phyloP scores from a whole-genome alignment of 2,329 filamentous ascomycete genomes.

The Metarhizium humberi region DNA sequence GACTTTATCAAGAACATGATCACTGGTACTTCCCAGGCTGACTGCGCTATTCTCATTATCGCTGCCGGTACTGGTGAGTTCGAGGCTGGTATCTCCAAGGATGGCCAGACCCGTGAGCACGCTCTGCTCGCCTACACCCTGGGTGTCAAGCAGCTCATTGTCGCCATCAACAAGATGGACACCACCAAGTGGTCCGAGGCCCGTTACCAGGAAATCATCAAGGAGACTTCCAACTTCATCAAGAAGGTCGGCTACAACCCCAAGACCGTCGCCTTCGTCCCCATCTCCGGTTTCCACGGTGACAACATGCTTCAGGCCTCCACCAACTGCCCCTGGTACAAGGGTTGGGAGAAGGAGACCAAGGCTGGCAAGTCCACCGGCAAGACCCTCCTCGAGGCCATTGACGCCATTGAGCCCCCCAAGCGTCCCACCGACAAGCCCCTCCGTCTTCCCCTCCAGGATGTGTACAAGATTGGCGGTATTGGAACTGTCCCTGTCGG shows the following conservation, averaged over 20 bases:
- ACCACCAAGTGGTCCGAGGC: slow-evolving; percentile 96
- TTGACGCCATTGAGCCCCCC: slow-evolving; percentile 90
- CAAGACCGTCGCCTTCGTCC: slow-evolving; percentile 96
- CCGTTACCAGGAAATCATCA: slow-evolving; percentile 98
- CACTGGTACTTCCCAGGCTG: slow-evolving; percentile 99
- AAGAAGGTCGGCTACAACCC: slow-evolving; percentile 99
- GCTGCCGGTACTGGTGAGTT: slow-evolving; percentile 99
- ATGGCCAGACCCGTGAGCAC: slow-evolving; percentile 99
- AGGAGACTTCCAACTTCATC: slow-evolving; percentile 99
- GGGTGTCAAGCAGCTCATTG: slow-evolving; percentile 99
- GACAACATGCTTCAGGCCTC: slow-evolving; percentile 97
- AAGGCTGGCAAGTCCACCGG: slow-evolving; percentile 80
- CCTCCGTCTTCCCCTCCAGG: slow-evolving; percentile 99
- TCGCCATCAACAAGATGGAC: slow-evolving; percentile 99
- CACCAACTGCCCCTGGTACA: slow-evolving; percentile 99
- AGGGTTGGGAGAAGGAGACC: slow-evolving; percentile 97
- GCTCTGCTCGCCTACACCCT: slow-evolving; percentile 99
- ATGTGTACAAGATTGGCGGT: slow-evolving; percentile 99
- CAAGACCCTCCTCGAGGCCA: slow-evolving; percentile 99
- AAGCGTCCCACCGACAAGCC: slow-evolving; percentile 96
- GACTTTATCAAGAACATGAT: slow-evolving; percentile 99
- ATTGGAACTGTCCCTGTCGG: slow-evolving; percentile 99
- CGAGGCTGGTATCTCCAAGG: slow-evolving; percentile 99
- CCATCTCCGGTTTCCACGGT: slow-evolving; percentile 99
- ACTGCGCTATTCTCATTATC: slow-evolving; percentile 99